A percentile compares a stretch with the other conserved stretches of the same genome.
phyloP scores from a whole-genome alignment of 805 yeast species.

The Yarrowia sp. region DNA sequence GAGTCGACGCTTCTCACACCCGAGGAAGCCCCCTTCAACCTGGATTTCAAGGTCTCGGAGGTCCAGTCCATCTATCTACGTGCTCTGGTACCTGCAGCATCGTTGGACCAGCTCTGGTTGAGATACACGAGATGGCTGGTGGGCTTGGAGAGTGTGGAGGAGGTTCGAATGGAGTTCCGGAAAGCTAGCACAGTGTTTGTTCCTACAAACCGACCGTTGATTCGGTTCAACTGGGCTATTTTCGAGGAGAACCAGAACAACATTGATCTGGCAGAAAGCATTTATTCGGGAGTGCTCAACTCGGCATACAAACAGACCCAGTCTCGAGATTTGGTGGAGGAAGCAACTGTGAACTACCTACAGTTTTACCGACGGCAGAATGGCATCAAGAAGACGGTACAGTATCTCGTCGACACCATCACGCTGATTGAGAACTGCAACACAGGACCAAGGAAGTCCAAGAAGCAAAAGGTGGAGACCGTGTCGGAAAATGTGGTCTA shows the following conservation, averaged over 20 bases:
- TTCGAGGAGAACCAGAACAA: conserved; percentile 37
- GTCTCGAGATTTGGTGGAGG: conserved; percentile 30
- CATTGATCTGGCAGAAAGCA: conserved; percentile 34
- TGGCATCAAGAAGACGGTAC: background rate
- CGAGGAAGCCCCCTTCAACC: background rate
- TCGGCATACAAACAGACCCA: conserved; percentile 14
- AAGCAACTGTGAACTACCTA: conserved; percentile 26
- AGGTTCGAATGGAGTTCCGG: conserved; percentile 46
- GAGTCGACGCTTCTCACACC: conserved; percentile 34
- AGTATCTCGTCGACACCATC: background rate
- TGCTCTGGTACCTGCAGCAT: conserved; percentile 54
- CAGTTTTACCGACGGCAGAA: conserved; percentile 14
- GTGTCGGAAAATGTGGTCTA: background rate
- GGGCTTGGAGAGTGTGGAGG: conserved; percentile 32
- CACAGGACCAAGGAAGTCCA: background rate
- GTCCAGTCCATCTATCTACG: conserved; percentile 61
- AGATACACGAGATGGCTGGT: conserved; percentile 45
- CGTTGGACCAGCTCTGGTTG: background rate
- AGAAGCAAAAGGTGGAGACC: background rate
- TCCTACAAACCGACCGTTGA: conserved; percentile 35
- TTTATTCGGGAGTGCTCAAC: conserved; percentile 28
- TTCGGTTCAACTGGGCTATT: conserved; percentile 38
- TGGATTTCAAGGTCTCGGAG: conserved; percentile 32
- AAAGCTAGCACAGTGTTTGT: conserved; percentile 46
- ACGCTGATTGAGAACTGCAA: background rate